Base-by-base conservation (phyloP, 768 basidiomycete species). In the Roridomyces roridus region DNA sequence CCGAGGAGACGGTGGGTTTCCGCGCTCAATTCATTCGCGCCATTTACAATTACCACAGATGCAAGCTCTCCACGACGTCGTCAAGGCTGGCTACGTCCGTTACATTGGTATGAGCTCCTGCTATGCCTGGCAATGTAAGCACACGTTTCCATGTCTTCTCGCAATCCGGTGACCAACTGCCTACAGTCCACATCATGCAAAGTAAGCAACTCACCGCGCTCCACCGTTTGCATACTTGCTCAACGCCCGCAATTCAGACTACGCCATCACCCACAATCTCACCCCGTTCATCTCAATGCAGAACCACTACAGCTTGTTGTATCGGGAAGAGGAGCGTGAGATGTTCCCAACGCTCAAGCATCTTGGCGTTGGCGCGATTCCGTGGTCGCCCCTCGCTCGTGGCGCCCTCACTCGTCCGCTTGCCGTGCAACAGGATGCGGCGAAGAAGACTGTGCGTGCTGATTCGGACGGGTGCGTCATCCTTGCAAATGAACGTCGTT, bases 261-360 rank as follows among this genome's bases (percentile, higher is more conserved):
- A 76, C 24, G 77, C 77, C 5, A 77, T 76, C 56, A 65, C 59
- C 15, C 73, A 77, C 59, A 71, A 72, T 21, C 72, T 76, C 24
- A 81, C 79, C 6, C 80, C 77, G 11, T 85, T 86, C 70, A 79
- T 85, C 65, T 80, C 80, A 14, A 85, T 86, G 46, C 55, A 56
- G 28, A 56, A 56, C 25, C 55, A 56, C 10, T 24, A 56, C 47
- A 6, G 6, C 6, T 35, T 49, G 11, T 3, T 51, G 1, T 51
- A 51, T 21, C 15, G 51, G 6, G 51, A 51, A 25, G 51, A 51
- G 5, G 51, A 51, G 41, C 51, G 51, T 80, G 84, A 85, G 67
- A 84, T 59, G 45, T 48, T 48, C 26, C 58, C 31, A 43, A 20
- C 26, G 25, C 31, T 20, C 11, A 37, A 74, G 64, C 53, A 69